Conservation (phyloP, 108 stramenopile genomes). For the Cylindrotheca fusiformis region DNA sequence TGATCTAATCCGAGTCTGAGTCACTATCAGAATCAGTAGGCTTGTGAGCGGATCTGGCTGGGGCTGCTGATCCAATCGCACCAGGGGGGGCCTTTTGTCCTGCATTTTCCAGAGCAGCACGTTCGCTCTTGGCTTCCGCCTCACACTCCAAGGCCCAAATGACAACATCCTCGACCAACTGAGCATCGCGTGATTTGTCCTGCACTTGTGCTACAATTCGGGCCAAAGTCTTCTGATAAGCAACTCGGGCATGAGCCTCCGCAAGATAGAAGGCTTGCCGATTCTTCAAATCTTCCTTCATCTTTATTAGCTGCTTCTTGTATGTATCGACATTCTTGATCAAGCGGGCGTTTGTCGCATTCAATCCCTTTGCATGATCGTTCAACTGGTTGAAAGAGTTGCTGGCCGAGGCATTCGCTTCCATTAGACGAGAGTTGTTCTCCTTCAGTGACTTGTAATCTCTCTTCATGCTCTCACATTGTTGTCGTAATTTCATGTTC, state of each 20-base stretch:
- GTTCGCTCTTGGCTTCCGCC: constrained; percentile 43
- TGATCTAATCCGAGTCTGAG: constrained; percentile 20
- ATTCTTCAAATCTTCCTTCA: constrained; percentile 73
- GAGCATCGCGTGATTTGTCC: constrained; percentile 49
- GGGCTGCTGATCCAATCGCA: background rate
- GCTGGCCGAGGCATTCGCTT: constrained; percentile 60
- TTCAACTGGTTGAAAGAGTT: constrained; percentile 57
- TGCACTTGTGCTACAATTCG: constrained; percentile 61
- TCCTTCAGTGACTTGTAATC: constrained; percentile 47
- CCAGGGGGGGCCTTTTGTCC: constrained; percentile 37
- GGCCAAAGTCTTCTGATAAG: constrained; percentile 60
- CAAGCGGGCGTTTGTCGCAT: constrained; percentile 41
- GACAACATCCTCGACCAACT: constrained; percentile 59
- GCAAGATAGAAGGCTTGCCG: constrained; percentile 64
- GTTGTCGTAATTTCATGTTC: constrained; percentile 38
- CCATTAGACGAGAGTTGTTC: constrained; percentile 52
- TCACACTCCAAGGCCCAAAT: constrained; percentile 50
- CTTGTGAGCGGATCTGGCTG: constrained; percentile 7
- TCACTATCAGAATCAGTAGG: constrained; percentile 31
- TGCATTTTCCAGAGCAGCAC: constrained; percentile 42
- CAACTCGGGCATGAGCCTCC: constrained; percentile 65
- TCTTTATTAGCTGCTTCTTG: constrained; percentile 45
- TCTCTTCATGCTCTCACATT: constrained; percentile 38
- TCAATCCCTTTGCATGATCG: constrained; percentile 55
- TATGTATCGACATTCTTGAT: constrained; percentile 40